Conservation (phyloP, 108 stramenopile species). For the Mediolabrus comicus region DNA sequence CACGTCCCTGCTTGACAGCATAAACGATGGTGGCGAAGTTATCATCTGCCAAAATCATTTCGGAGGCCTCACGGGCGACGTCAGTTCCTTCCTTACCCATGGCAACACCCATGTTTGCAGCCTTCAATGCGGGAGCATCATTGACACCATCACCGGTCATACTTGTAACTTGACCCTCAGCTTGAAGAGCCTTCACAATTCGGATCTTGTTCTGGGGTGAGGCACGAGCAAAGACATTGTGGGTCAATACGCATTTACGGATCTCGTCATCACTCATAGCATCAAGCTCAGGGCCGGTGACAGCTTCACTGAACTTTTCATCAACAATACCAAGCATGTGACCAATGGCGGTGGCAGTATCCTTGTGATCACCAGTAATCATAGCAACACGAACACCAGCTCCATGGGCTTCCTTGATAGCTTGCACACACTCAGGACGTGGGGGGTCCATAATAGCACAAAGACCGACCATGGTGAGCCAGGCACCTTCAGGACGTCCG, state of each 20-base stretch:
- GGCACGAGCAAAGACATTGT: conserved; percentile 91
- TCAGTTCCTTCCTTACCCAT: conserved; percentile 99
- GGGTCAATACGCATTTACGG: conserved; percentile 51
- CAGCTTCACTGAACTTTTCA: conserved; percentile 53
- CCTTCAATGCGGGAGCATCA: conserved; percentile 97
- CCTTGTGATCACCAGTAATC: conserved; percentile 98
- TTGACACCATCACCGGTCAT: conserved; percentile 99
- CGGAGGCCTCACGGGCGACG: conserved; percentile 95
- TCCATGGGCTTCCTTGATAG: conserved; percentile 81
- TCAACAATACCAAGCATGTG: conserved; percentile 82
- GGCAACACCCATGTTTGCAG: conserved; percentile 98
- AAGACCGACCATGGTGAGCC: conserved; percentile 87
- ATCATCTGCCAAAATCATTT: conserved; percentile 97
- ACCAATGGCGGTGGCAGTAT: conserved; percentile 78
- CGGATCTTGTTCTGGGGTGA: conserved; percentile 80
- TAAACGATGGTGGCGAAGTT: conserved; percentile 96
- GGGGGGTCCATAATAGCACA: conserved; percentile 95
- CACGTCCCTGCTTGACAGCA: conserved; percentile 70
- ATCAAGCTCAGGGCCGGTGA: conserved; percentile 82
- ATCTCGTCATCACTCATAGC: conserved; percentile 71
- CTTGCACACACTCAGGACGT: conserved; percentile 82
- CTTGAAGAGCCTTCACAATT: conserved; percentile 93
- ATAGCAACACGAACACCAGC: conserved; percentile 94
- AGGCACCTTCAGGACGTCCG: conserved; percentile 45
- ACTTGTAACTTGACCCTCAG: conserved; percentile 86